A percentile compares a stretch with the other conserved stretches of the same genome.
Conservation (phyloP, 2,329 filamentous ascomycete species). For the Penicillium sp. region DNA sequence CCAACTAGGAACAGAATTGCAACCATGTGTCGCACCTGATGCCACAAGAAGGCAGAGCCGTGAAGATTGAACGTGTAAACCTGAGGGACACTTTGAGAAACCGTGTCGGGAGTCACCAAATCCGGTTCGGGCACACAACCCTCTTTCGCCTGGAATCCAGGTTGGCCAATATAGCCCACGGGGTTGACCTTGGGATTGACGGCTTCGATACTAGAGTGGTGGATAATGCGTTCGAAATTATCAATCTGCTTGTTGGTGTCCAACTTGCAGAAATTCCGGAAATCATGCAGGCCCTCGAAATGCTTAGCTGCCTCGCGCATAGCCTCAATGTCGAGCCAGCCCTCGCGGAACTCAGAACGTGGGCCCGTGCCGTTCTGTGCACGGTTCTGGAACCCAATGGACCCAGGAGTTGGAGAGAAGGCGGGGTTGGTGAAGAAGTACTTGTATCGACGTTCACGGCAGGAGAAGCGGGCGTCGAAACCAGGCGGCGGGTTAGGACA, state of each 20-base stretch:
- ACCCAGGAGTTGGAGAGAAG: slow-evolving; percentile 65
- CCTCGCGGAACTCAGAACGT: slow-evolving; percentile 51
- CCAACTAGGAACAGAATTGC: slow-evolving; percentile 87
- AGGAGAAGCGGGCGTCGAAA: slow-evolving; percentile 92
- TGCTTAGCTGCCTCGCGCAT: slow-evolving; percentile 80
- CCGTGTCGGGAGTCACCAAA: slow-evolving; percentile 13
- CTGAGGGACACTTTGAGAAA: slow-evolving; percentile 51
- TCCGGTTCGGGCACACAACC: slow-evolving; percentile 15
- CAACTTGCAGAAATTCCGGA: slow-evolving; percentile 94
- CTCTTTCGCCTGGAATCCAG: slow-evolving; percentile 45
- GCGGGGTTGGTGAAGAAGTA: slow-evolving; percentile 98
- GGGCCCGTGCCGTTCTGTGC: slow-evolving; percentile 21
- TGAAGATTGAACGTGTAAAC: slow-evolving; percentile 86
- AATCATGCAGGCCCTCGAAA: slow-evolving; percentile 84
- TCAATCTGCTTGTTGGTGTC: slow-evolving; percentile 86
- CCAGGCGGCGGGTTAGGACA: slow-evolving; percentile 74
- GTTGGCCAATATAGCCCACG: slow-evolving; percentile 54
- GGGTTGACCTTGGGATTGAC: slow-evolving; percentile 55
- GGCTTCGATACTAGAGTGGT: slow-evolving; percentile 73
- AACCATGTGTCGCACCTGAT: slow-evolving; percentile 96
- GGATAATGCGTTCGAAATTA: slow-evolving; percentile 77
- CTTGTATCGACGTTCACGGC: slow-evolving; percentile 83
- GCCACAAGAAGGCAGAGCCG: slow-evolving; percentile 93
- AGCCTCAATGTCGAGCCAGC: slow-evolving; percentile 81
- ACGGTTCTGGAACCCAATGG: slow-evolving; percentile 48